Conservation (phyloP, 345 rosid genomes). For the Brassica carinata region DNA sequence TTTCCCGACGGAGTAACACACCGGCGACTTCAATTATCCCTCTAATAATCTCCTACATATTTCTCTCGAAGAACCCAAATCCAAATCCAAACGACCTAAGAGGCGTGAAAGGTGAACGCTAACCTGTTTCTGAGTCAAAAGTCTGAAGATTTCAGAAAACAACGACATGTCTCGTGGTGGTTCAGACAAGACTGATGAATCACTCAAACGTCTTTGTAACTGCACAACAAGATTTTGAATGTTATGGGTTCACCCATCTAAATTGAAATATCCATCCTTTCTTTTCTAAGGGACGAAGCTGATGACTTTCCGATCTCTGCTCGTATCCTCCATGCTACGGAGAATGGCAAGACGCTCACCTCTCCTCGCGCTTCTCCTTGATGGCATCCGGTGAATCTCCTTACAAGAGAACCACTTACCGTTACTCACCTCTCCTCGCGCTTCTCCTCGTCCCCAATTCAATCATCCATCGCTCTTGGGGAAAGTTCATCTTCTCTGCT, state of each 20-base stretch:
- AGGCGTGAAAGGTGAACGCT: conserved; percentile 84
- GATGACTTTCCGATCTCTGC: conserved; percentile 40
- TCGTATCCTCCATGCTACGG: conserved; percentile 67
- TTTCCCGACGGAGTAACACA: neutral
- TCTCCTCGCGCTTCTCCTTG: conserved; percentile 68
- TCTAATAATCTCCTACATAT: neutral
- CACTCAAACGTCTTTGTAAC: conserved; percentile 37
- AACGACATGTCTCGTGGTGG: conserved; percentile 28
- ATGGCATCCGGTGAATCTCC: conserved; percentile 82
- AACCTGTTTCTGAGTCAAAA: conserved; percentile 1
- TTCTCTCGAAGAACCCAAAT: conserved; percentile 42
- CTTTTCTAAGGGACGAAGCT: conserved; percentile 17
- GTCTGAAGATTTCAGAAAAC: conserved; percentile 45
- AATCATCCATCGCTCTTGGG: conserved; percentile 69
- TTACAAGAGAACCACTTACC: conserved; percentile 74
- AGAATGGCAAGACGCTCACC: conserved; percentile 95
- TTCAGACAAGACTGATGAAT: conserved; percentile 44
- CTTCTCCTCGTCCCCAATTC: conserved; percentile 71
- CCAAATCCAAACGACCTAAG: conserved; percentile 57
- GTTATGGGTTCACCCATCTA: neutral
- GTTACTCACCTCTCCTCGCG: conserved; percentile 91
- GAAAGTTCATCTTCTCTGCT: conserved; percentile 85
- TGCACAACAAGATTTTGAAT: neutral
- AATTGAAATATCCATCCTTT: neutral
- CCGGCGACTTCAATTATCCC: conserved; percentile 20